Evolutionary conservation across 2,329 filamentous ascomycete genomes (phyloP).

Genomic region (Fusarium devonianum): DNA sequence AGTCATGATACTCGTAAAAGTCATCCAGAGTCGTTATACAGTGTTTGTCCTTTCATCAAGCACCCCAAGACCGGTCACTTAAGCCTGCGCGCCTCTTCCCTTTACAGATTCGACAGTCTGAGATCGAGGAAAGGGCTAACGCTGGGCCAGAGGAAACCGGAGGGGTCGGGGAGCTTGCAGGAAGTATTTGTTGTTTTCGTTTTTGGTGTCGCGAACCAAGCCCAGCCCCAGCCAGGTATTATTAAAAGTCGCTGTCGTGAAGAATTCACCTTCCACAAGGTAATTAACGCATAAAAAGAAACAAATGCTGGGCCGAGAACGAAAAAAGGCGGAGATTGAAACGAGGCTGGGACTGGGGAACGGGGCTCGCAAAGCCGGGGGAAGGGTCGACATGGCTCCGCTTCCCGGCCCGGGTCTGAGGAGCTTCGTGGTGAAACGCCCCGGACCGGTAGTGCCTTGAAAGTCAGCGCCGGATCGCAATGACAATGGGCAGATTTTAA

Average conservation of each 20-base stretch:
- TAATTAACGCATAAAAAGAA: slow-evolving; percentile 14
- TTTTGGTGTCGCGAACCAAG: slow-evolving; percentile 17
- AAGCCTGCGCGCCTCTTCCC: slow-evolving; percentile 2
- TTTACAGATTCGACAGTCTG: slow-evolving; percentile 10
- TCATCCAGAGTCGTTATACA: slow-evolving; percentile 43
- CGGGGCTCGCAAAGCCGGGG: slow-evolving; percentile 11
- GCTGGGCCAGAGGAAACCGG: slow-evolving; percentile 2
- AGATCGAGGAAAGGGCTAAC: background rate
- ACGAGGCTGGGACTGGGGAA: slow-evolving; percentile 7
- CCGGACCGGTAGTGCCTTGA: slow-evolving; percentile 18
- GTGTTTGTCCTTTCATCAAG: slow-evolving; percentile 20
- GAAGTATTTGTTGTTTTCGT: slow-evolving; percentile 17
- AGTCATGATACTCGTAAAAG: slow-evolving; percentile 41
- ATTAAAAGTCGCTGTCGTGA: slow-evolving; percentile 31
- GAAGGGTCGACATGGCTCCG: slow-evolving; percentile 9
- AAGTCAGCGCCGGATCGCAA: slow-evolving; percentile 10
- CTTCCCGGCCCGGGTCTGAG: slow-evolving; percentile 30
- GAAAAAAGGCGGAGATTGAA: slow-evolving; percentile 7
- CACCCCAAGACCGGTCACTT: slow-evolving; percentile 1
- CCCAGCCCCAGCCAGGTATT: slow-evolving; percentile 28
- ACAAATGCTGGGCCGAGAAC: slow-evolving; percentile 10
- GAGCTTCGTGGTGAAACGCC: background rate
- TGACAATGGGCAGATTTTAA: background rate
- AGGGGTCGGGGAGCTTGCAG: slow-evolving; percentile 9
- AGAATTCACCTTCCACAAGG: slow-evolving; percentile 19